Evolutionary conservation across 2,329 filamentous ascomycete species (phyloP), one percentile per base, ranked within the genome.

Genomic region (Colletotrichum gigasporum): DNA sequence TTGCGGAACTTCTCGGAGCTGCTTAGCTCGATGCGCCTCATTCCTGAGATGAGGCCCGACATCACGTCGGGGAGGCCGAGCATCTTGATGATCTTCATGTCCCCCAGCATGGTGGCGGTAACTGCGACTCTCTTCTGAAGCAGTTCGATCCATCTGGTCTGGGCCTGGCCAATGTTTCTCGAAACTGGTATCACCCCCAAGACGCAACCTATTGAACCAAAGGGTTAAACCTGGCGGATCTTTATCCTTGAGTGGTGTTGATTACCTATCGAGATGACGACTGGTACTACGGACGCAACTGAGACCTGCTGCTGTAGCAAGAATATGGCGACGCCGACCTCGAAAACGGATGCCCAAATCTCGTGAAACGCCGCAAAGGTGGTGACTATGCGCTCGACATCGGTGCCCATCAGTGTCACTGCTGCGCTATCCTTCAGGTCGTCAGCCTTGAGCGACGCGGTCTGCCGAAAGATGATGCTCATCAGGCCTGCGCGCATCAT

Each of bases 31-130:
- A 28, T 12, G 5, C 48, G 62, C n/a, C 71, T 65, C 14, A 71
- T 12, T 6, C 61, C 54, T 14, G 65, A 45, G 9, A 72, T 65
- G 12, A 65, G 54, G 0, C 32, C 18, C 30, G 69, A 71, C 74
- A 68, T 80, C 4, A 76, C 75, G 12, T 78, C 71, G 35, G 76
- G 79, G 3, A 86, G 68, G 0, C 83, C 83, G 1, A 80, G 74
- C 65, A 85, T 79, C 68, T 85, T 85, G 58, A 85, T 76, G 7
- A 78, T 79, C 67, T 84, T 85, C 74, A 87, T 84, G 9, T 79
- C 79, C 6, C 76, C 77, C 0, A 86, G 73, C 69, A 83, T 79
- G 2, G 76, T 75, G 3, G 80, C 74, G 0, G 83, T 86, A 9
- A 79, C 78, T 5, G 78, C 80, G 24, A 86, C 79, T 3, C 83